A percentile compares a stretch with the other conserved stretches of the same genome.
Evolutionary conservation across 1,284 basidiomycete genomes (phyloP).

Genomic region (Waitea zeae): DNA sequence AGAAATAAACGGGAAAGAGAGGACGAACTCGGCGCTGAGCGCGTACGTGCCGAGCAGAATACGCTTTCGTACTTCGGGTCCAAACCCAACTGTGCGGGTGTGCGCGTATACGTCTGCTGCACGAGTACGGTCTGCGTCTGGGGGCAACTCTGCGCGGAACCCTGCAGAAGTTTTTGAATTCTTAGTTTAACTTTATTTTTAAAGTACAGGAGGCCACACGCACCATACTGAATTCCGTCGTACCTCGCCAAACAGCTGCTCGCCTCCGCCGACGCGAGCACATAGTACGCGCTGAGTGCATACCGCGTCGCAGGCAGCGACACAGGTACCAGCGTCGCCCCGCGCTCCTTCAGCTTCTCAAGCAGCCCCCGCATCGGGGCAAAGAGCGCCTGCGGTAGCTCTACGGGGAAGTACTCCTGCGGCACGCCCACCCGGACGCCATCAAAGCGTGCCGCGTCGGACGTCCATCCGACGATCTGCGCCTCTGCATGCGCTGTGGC

Average conservation of each 20-base stretch:
- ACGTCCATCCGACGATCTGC: background rate
- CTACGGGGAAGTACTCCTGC: slow-evolving; percentile 69
- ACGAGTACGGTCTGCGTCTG: slow-evolving; percentile 23
- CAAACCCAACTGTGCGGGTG: slow-evolving; percentile 56
- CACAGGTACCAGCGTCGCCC: slow-evolving; percentile 60
- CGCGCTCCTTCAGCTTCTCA: slow-evolving; percentile 29
- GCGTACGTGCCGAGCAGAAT: slow-evolving; percentile 90
- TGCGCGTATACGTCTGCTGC: slow-evolving; percentile 35
- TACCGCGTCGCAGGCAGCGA: slow-evolving; percentile 65
- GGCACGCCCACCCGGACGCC: slow-evolving; percentile 45
- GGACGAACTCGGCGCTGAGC: slow-evolving; percentile 71
- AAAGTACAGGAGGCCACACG: slow-evolving; percentile 8
- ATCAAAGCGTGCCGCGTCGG: too few relatives aligned
- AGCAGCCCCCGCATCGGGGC: slow-evolving; percentile 31
- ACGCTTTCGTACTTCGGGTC: slow-evolving; percentile 73
- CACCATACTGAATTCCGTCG: slow-evolving; percentile 70
- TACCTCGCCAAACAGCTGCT: slow-evolving; percentile 86
- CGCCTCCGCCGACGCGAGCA: slow-evolving; percentile 87
- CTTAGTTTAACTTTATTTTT: too few relatives aligned
- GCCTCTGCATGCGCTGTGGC: slow-evolving; percentile 8
- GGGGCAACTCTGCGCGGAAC: slow-evolving; percentile 23
- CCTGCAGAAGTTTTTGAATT: slow-evolving; percentile 28
- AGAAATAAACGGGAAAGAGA: too few relatives aligned
- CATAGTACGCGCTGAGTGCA: slow-evolving; percentile 88
- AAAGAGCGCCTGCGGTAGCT: slow-evolving; percentile 36